phyloP scores from a whole-genome alignment of 495 filamentous ascomycete genomes.

The Penicillium cosmopolitanum region DNA sequence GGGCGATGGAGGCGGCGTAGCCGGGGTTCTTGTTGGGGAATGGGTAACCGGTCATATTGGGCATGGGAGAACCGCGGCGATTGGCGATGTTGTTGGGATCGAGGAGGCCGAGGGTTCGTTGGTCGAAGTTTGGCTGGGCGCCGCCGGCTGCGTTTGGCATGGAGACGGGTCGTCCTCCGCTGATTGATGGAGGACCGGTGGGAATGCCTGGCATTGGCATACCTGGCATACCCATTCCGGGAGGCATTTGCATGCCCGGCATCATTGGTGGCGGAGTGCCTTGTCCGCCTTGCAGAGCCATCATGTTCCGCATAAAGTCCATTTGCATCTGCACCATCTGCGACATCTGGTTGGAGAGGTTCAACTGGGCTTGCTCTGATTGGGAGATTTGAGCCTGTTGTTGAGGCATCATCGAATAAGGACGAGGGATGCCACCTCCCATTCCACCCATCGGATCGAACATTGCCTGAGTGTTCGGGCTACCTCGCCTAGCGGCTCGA shows the following conservation, averaged over 20 bases:
- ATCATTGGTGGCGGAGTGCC: conserved; percentile 24
- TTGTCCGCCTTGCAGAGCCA: conserved; percentile 67
- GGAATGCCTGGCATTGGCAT: conserved; percentile 20
- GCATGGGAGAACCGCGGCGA: conserved; percentile 40
- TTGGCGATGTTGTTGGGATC: conserved; percentile 68
- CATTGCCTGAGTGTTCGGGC: conserved; percentile 65
- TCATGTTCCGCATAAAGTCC: conserved; percentile 77
- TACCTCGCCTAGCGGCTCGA: conserved; percentile 75
- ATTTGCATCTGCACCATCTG: conserved; percentile 94
- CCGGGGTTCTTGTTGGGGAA: conserved; percentile 41
- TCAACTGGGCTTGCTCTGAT: conserved; percentile 75
- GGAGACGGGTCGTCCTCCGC: conserved; percentile 42
- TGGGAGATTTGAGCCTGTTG: conserved; percentile 39
- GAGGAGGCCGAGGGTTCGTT: conserved; percentile 80
- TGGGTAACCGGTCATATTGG: conserved; percentile 32
- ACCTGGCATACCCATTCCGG: conserved; percentile 21
- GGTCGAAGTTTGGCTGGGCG: conserved; percentile 31
- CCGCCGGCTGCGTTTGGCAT: conserved; percentile 35
- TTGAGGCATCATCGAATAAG: conserved; percentile 48
- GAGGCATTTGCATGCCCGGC: conserved; percentile 21
- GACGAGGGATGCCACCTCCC: conserved; percentile 42
- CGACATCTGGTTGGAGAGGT: conserved; percentile 86
- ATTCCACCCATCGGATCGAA: conserved; percentile 36
- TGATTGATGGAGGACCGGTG: conserved; percentile 23
- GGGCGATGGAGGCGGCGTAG: conserved; percentile 80